phyloP scores from a whole-genome alignment of 106 monocot genomes.

The Dendrobium catenatum region DNA sequence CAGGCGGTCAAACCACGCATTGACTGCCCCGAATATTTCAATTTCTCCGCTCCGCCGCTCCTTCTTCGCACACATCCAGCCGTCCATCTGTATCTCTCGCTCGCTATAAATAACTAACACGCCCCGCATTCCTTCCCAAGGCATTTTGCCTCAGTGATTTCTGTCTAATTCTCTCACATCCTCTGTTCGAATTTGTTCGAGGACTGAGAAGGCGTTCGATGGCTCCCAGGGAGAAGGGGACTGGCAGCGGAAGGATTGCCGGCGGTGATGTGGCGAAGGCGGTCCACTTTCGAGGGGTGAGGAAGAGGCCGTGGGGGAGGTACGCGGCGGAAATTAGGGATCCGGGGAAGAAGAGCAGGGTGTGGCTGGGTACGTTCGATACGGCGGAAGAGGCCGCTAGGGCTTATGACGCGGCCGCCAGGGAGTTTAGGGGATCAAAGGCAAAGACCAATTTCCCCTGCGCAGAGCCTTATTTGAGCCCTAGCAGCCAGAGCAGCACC shows the following conservation, averaged over 20 bases:
- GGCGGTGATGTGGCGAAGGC: neutral
- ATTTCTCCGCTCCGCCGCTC: neutral
- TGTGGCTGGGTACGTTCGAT: conserved; percentile 10
- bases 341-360: conserved; percentile 15
- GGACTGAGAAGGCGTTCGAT: neutral
- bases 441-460: conserved; percentile 11
- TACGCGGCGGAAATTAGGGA: conserved; percentile 16
- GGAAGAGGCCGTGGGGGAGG: conserved; percentile 18
- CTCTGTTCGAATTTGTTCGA: neutral
- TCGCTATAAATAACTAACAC: neutral
- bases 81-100: neutral
- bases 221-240: conserved; percentile 1
- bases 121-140: too few species aligned
- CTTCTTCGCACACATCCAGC: neutral
- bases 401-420: conserved; percentile 10
- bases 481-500: conserved; percentile 29
- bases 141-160: neutral
- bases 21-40: neutral
- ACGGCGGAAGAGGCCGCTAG: conserved; percentile 13
- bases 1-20: neutral
- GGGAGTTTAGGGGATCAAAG: conserved; percentile 6
- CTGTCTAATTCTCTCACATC: neutral
- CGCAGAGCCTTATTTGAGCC: neutral
- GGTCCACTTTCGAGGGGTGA: conserved; percentile 8
- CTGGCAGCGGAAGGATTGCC: neutral